These are phyloP conservation scores for Chaetothyriales sp. DNA, from an alignment of 2,329 filamentous ascomycete genomes.

Conservation along the genomic window DNA sequence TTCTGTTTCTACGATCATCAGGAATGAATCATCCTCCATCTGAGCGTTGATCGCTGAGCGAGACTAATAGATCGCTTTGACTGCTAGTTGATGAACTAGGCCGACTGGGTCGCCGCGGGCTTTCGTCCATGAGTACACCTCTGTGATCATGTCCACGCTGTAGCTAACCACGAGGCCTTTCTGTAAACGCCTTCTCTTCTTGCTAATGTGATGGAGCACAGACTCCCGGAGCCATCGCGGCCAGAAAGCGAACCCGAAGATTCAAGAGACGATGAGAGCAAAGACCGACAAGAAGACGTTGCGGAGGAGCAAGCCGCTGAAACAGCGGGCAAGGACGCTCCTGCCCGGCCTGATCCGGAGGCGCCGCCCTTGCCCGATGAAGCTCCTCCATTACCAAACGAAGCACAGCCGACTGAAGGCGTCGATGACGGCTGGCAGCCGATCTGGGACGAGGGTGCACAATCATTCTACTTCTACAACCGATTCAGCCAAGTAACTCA, in stretches of 20 bases:
- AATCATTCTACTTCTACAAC: slow-evolving; percentile 75
- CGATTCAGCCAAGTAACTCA: slow-evolving; percentile 60
- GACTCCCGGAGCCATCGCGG: slow-evolving; percentile 11
- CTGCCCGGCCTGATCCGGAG: slow-evolving; percentile 1
- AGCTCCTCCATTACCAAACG: slow-evolving; percentile 30
- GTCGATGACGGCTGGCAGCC: slow-evolving; percentile 64
- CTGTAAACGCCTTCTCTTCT: slow-evolving; percentile 11
- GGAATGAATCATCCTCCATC: not conserved
- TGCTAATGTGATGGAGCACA: slow-evolving; percentile 18
- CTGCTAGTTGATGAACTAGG: not conserved
- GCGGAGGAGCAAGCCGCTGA: slow-evolving; percentile 4
- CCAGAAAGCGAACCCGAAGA: slow-evolving; percentile 2
- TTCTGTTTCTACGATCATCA: not conserved
- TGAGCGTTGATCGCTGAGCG: not conserved
- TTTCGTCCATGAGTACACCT: not conserved
- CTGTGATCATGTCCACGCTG: slow-evolving; percentile 9
- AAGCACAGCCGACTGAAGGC: slow-evolving; percentile 33
- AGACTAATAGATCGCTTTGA: not conserved
- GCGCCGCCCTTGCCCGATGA: slow-evolving; percentile 19
- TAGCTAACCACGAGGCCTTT: slow-evolving; percentile 20
- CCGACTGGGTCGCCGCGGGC: not conserved
- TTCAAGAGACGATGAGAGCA: not conserved
- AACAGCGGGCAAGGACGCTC: slow-evolving; percentile 8
- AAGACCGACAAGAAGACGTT: slow-evolving; percentile 1
- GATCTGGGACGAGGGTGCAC: slow-evolving; percentile 56